phyloP scores from a whole-genome alignment of 495 filamentous ascomycete species.

The Neurospora tetrasperma region DNA sequence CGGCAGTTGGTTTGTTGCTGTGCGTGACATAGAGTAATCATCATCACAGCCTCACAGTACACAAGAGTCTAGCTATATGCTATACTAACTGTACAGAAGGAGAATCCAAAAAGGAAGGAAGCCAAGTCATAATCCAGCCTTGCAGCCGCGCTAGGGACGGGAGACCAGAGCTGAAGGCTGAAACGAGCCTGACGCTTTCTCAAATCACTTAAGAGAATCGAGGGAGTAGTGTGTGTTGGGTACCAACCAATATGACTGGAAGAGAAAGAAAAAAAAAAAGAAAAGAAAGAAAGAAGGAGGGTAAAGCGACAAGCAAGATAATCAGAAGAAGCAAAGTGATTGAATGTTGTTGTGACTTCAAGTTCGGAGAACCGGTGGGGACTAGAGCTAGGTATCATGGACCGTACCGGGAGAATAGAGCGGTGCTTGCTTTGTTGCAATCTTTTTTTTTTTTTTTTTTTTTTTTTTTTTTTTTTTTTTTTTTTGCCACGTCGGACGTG shows the following conservation, averaged over 20 bases:
- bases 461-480: no score
- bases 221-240: not conserved
- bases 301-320: no score
- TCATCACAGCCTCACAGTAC: not conserved
- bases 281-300: not conserved
- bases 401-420: not conserved
- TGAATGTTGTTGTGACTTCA: not conserved
- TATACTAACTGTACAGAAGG: not conserved
- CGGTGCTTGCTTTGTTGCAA: not conserved
- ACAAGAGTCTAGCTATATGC: not conserved
- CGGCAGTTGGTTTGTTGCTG: not conserved
- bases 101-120: not conserved
- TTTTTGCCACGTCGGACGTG: not conserved
- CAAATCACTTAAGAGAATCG: not conserved
- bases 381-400: not conserved
- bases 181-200: conserved; percentile 1
- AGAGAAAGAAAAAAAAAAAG: not conserved
- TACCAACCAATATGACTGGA: not conserved
- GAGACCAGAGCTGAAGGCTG: conserved; percentile 23
- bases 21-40: not conserved
- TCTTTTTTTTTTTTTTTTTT: no score
- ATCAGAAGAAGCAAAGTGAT: not conserved
- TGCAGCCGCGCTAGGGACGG: conserved; percentile 11
- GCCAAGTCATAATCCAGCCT: not conserved
- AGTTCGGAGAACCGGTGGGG: not conserved